Conservation (phyloP, 169 alveolate species). For the Toxoplasma gondii region DNA sequence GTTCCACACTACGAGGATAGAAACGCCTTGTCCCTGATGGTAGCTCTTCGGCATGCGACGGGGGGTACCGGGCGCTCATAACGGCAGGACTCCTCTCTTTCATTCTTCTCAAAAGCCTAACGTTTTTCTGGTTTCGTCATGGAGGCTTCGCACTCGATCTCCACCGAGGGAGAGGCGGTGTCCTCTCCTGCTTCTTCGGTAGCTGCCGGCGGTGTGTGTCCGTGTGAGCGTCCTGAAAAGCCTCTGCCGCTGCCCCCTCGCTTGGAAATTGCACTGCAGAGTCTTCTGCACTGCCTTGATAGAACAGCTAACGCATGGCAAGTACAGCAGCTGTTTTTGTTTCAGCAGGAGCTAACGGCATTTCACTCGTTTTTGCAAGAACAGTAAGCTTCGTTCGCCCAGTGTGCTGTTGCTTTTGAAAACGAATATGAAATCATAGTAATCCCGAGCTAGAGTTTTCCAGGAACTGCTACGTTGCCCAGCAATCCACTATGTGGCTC, state of each 20-base stretch:
- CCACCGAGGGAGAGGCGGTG: too few species aligned
- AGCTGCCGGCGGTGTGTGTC: neutral
- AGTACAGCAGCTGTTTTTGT: neutral
- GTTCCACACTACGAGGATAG: too few species aligned
- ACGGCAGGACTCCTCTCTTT: neutral
- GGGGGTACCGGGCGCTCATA: neutral
- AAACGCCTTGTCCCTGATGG: too few species aligned
- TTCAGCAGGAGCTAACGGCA: neutral
- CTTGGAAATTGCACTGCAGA: neutral
- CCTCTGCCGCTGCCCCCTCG: neutral
- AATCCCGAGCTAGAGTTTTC: too few species aligned
- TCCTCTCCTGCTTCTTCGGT: neutral
- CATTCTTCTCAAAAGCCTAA: neutral
- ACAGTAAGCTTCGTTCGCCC: neutral
- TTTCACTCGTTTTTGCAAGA: neutral
- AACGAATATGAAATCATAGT: too few species aligned
- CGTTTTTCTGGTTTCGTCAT: too few species aligned
- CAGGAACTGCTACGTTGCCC: too few species aligned
- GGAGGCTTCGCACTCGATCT: too few species aligned
- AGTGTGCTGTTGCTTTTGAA: too few species aligned
- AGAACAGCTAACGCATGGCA: conserved; percentile 9
- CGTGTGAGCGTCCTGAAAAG: neutral
- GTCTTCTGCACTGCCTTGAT: neutral
- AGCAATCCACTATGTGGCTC: too few species aligned
- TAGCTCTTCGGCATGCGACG: too few species aligned